Evolutionary conservation across 2,329 filamentous ascomycete species (phyloP), one percentile per base, ranked within the genome.

Genomic region (Microsporum ferrugineum): DNA sequence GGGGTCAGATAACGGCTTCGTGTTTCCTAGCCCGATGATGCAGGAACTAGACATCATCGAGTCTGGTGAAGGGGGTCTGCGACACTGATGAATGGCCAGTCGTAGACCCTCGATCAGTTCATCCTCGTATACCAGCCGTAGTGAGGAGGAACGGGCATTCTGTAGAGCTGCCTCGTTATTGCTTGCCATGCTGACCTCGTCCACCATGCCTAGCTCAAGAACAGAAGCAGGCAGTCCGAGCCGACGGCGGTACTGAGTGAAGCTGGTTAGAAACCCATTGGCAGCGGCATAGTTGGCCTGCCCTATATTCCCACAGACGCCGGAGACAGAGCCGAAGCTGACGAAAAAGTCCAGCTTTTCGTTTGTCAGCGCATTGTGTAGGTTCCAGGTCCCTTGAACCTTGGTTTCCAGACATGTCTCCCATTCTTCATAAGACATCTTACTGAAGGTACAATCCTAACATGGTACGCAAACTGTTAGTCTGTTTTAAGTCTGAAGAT

Each of bases 321-420:
- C 59, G 8, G 59, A 41, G 7, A 60, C 55, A 0, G 65, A 66
- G 7, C 57, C 47, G 2, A 62, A 47, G 2, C 62, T 34, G 29
- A 66, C n/a, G 61, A 69, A 68, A 49, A 69, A 69, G 39, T 69
- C 66, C 6, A 69, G 57, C 17, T 61, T 36, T 5, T 53, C n/a
- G 34, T 57, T 33, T 12, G n/a, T 6, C 10, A 58, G 39, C 5
- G 41, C 63, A 2, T 60, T 12, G 53, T 71, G 66, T 6, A 66
- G 60, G 41, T 64, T 70, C 66, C 63, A 67, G 2, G 69, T 65
- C 0, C 62, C 67, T 2, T 61, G 8, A 5, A 68, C 63, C 62
- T 76, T 76, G 1, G 72, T 68, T 41, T 64, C 60, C 1, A 71
- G 62, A 0, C 68, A 69, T 12, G 27, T 41, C 5, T 31, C 38